A percentile compares a stretch with the other conserved stretches of the same genome.
phyloP scores from a whole-genome alignment of 257 asterid genomes.

The Solanum medicagineum region DNA sequence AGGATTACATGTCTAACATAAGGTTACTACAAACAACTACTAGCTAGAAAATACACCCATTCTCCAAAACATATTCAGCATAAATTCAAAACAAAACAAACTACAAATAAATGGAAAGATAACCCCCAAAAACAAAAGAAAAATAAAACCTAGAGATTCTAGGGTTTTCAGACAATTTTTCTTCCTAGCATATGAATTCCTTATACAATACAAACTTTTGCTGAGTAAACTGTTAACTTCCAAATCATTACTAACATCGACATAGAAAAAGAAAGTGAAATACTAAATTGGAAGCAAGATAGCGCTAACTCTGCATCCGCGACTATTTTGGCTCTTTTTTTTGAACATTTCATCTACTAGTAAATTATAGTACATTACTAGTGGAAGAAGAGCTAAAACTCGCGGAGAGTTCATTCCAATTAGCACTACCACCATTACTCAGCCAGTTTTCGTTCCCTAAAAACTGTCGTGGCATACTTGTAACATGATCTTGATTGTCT shows the following conservation, averaged over 20 bases:
- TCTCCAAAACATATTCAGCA: not conserved
- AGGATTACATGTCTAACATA: not conserved
- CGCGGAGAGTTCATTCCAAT: constrained; percentile 55
- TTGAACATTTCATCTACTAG: not conserved
- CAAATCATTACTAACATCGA: not conserved
- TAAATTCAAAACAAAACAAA: not conserved
- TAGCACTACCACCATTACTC: constrained; percentile 1
- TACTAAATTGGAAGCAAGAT: not conserved
- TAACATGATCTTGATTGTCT: constrained; percentile 19
- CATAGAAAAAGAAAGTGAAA: not conserved
- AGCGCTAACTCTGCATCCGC: not conserved
- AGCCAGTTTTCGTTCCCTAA: constrained; percentile 39
- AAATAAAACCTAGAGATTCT: constrained; percentile 23
- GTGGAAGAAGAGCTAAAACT: constrained; percentile 68
- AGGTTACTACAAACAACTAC: not conserved
- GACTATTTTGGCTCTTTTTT: not conserved
- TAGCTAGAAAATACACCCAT: constrained; percentile 1
- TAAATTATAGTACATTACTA: constrained; percentile 35
- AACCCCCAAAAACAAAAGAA: not conserved
- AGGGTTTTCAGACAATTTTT: constrained; percentile 33
- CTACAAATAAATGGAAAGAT: not conserved
- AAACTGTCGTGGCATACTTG: constrained; percentile 38
- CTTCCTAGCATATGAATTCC: not conserved
- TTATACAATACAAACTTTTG: not conserved
- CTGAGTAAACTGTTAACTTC: not conserved